These are phyloP conservation scores for Hypoxylon sp. DNA, from an alignment of 2,329 filamentous ascomycete species.

Conservation along the genomic window DNA sequence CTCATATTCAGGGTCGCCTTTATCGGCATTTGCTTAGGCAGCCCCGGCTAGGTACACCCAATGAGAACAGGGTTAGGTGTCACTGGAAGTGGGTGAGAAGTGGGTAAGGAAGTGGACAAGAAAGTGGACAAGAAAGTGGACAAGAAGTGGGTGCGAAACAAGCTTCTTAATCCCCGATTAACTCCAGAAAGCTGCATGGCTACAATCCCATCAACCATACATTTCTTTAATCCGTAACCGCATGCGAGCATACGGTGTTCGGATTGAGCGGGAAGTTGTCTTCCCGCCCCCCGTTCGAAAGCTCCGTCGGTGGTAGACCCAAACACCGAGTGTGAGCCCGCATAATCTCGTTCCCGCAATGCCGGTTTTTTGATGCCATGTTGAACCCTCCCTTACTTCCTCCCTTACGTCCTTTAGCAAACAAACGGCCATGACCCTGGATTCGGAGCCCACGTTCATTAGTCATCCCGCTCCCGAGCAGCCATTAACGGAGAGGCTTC, in stretches of 20 bases:
- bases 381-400: neutral
- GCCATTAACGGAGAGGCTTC: slow-evolving; percentile 13
- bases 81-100: neutral
- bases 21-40: neutral
- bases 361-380: slow-evolving; percentile 18
- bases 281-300: neutral
- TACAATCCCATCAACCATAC: neutral
- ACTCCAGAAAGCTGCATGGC: slow-evolving; percentile 19
- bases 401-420: slow-evolving; percentile 1
- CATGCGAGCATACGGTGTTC: slow-evolving; percentile 1
- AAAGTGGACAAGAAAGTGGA: too few relatives aligned
- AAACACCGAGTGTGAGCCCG: neutral
- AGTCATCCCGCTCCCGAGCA: slow-evolving; percentile 22
- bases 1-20: slow-evolving; percentile 3
- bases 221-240: slow-evolving; percentile 7
- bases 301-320: slow-evolving; percentile 15
- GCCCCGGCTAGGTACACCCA: slow-evolving; percentile 2
- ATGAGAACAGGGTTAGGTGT: neutral
- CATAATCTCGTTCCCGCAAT: slow-evolving; percentile 14
- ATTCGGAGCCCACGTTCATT: slow-evolving; percentile 10
- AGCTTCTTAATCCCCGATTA: slow-evolving; percentile 34
- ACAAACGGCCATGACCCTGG: slow-evolving; percentile 17
- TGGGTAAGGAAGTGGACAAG: neutral
- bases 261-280: slow-evolving; percentile 2
- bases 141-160: slow-evolving; percentile 4